These are phyloP conservation scores for Blepharisma stoltei DNA, from an alignment of 73 alveolate genomes.

Conservation along the genomic window DNA sequence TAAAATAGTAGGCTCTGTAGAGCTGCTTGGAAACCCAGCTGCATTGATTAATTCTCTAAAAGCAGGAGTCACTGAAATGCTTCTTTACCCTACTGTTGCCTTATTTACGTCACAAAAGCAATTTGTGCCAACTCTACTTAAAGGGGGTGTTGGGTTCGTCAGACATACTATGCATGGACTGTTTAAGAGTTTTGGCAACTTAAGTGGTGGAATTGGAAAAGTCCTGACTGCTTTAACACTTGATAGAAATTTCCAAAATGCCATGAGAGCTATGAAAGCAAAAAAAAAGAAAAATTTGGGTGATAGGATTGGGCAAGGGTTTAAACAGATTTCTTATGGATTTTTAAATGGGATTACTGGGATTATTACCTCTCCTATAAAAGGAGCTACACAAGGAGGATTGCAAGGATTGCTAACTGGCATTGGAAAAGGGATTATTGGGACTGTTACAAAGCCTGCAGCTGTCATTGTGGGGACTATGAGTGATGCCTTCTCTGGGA, in stretches of 20 bases:
- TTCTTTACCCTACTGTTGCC: slow-evolving; percentile 22
- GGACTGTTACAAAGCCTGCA: slow-evolving; percentile 32
- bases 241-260: slow-evolving; percentile 17
- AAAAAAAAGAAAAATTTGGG: background rate
- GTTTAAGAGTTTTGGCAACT: slow-evolving; percentile 17
- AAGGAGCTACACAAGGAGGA: slow-evolving; percentile 23
- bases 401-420: slow-evolving; percentile 12
- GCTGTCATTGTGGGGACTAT: slow-evolving; percentile 16
- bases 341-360: slow-evolving; percentile 25
- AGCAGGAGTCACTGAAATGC: slow-evolving; percentile 27
- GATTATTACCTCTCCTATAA: slow-evolving; percentile 15
- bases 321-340: slow-evolving; percentile 12
- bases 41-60: slow-evolving; percentile 15
- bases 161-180: slow-evolving; percentile 25
- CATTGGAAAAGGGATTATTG: slow-evolving; percentile 33
- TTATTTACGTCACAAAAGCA: slow-evolving; percentile 4
- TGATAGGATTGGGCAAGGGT: background rate
- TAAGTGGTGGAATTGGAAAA: slow-evolving; percentile 28
- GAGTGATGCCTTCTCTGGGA: slow-evolving; percentile 21
- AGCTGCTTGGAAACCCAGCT: slow-evolving; percentile 22
- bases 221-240: slow-evolving; percentile 21
- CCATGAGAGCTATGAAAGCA: slow-evolving; percentile 15
- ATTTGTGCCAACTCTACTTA: background rate
- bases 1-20: slow-evolving; percentile 23
- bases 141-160: slow-evolving; percentile 26